phyloP scores from a whole-genome alignment of 345 rosid genomes.

The Brassica rapa region DNA sequence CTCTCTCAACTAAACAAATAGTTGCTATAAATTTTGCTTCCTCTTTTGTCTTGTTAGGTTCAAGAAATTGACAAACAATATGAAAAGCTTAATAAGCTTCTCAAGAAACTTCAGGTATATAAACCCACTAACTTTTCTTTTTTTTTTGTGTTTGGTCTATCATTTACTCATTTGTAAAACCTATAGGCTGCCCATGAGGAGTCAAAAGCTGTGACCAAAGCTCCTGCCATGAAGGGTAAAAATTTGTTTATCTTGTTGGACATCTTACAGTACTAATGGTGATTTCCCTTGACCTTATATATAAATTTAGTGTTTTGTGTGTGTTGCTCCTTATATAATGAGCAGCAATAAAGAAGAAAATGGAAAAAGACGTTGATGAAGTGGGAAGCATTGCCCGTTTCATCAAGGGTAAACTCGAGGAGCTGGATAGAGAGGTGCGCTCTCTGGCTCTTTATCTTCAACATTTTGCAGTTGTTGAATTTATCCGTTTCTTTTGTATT shows the following conservation, averaged over 20 bases:
- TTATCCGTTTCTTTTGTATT: not conserved
- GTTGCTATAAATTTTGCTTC: not conserved
- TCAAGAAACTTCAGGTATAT: slow-evolving; percentile 83
- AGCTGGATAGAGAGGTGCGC: slow-evolving; percentile 71
- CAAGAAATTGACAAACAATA: slow-evolving; percentile 84
- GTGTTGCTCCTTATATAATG: slow-evolving; percentile 24
- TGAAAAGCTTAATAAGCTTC: slow-evolving; percentile 77
- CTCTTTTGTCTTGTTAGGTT: slow-evolving; percentile 54
- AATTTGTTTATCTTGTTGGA: not conserved
- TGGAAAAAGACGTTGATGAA: slow-evolving; percentile 93
- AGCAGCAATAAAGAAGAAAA: slow-evolving; percentile 79
- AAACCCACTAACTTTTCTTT: not conserved
- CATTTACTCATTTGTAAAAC: not conserved
- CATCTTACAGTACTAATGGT: slow-evolving; percentile 6
- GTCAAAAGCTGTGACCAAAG: slow-evolving; percentile 89
- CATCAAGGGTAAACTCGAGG: slow-evolving; percentile 74
- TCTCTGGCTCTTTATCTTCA: slow-evolving; percentile 11
- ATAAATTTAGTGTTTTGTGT: slow-evolving; percentile 24
- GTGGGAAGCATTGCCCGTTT: slow-evolving; percentile 82
- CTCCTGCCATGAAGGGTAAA: slow-evolving; percentile 89
- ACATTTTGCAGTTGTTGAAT: not conserved
- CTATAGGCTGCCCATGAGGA: slow-evolving; percentile 94
- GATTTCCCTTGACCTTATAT: not conserved
- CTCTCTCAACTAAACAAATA: not conserved
- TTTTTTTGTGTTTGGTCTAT: slow-evolving; percentile 6